phyloP scores from a whole-genome alignment of 106 monocot genomes.

The Allium cepa region DNA sequence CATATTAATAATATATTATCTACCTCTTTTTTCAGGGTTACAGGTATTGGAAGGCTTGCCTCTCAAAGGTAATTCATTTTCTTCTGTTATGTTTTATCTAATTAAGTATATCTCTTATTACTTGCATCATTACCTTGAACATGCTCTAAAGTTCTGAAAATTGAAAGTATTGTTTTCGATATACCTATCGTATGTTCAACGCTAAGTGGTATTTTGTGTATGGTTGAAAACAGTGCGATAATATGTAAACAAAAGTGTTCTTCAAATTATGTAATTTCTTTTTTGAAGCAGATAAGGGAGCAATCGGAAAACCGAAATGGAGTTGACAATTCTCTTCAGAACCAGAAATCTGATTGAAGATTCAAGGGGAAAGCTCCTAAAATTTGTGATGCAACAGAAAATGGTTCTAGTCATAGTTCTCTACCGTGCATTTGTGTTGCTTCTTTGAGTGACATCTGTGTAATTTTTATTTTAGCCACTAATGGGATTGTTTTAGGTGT shows the following conservation, averaged over 20 bases:
- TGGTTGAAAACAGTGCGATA: too few species aligned
- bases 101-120: too few species aligned
- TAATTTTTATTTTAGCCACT: too few species aligned
- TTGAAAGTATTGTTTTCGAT: neutral
- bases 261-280: neutral
- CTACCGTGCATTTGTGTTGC: neutral
- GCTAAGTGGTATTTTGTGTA: too few species aligned
- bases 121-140: too few species aligned
- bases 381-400: neutral
- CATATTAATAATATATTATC: neutral
- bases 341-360: neutral
- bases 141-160: neutral
- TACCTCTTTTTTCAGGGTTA: slow-evolving; percentile 56
- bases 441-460: too few species aligned
- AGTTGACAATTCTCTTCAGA: neutral
- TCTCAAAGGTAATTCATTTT: slow-evolving; percentile 44
- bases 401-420: neutral
- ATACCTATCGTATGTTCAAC: too few species aligned
- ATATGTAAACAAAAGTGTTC: neutral
- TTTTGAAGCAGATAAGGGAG: slow-evolving; percentile 2
- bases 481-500: too few species aligned
- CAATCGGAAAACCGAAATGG: neutral
- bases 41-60: slow-evolving; percentile 59
- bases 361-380: neutral
- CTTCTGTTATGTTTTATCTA: too few species aligned